Base-by-base conservation (phyloP, 176 grass and related monocot species). In the Coix lacrymajobi region DNA sequence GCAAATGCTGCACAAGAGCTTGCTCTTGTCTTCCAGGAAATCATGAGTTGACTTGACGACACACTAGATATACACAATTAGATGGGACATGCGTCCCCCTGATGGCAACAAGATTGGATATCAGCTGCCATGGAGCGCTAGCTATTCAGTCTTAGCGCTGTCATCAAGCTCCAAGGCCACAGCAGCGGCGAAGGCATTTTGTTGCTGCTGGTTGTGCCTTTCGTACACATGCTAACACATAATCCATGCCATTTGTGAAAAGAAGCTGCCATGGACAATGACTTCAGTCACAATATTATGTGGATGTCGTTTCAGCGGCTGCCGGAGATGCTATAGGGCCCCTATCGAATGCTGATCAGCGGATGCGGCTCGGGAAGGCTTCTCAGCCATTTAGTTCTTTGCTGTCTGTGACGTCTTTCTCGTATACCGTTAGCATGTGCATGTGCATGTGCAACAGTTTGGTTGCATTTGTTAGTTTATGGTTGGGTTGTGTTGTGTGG, bases 1-100 rank as follows among this genome's bases (percentile, higher is more conserved):
- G 91, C 85, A 84, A 99, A 90, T 79, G 85, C 81, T 75, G 93
- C 97, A 38, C 91, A 92, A 60, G 97, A 99, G 83, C 89, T 99
- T 63, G 87, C 82, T 73, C 89, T 99, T n/a, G 93, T 85, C 24
- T 90, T 99, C 87, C 93, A 90, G 77, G 89, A 99, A 92, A 81
- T 92, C 71, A 76, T 91, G 83, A 86, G 87, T 87, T 91, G 71
- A 83, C 67, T 85, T 85, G 85, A 92, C 79, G 72, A 74, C 62
- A 81, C 32, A 79, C 72, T 56, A 66, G 85, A 85, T 82, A 74
- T 66, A 76, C 60, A 78, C 46, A 83, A 20, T 66, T 75, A 44
- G 81, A 83, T 15, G 72, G 68, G 72, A 52, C 28, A 40, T 69
- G 40, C 29, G 69, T 56, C 45, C 72, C 40, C 30, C 36, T 24